Evolutionary conservation across 2,329 filamentous ascomycete species (phyloP).

Genomic region (Arthrocladium fulminans): DNA sequence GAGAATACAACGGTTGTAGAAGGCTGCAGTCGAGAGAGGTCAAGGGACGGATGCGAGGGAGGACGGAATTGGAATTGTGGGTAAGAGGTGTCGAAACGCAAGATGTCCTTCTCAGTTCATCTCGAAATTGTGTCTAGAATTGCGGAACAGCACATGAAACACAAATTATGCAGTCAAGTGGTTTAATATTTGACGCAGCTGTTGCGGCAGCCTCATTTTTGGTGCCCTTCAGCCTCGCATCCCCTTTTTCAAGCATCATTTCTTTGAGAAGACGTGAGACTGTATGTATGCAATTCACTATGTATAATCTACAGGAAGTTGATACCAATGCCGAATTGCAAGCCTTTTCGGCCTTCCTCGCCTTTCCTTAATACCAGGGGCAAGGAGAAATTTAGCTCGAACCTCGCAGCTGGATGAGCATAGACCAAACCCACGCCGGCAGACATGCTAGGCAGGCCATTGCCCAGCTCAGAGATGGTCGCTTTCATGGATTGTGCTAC

Average conservation of each 20-base stretch:
- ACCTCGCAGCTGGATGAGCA: constrained; percentile 83
- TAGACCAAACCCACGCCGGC: constrained; percentile 89
- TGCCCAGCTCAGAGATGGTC: constrained; percentile 62
- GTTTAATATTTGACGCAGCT: neutral
- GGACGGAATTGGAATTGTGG: neutral
- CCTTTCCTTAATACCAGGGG: constrained; percentile 72
- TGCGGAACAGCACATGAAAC: neutral
- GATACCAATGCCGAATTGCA: constrained; percentile 93
- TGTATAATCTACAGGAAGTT: constrained; percentile 64
- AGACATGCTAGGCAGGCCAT: constrained; percentile 72
- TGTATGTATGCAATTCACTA: neutral
- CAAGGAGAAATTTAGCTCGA: constrained; percentile 91
- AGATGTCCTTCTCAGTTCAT: neutral
- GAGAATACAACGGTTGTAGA: neutral
- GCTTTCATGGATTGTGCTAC: constrained; percentile 37
- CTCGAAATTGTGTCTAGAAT: neutral
- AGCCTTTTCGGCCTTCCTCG: constrained; percentile 80
- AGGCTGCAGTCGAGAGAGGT: neutral
- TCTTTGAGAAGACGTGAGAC: neutral
- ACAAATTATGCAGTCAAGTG: neutral
- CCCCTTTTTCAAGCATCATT: neutral
- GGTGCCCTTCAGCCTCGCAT: neutral
- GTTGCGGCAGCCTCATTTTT: neutral
- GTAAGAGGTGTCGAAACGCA: neutral
- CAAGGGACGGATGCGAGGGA: neutral